These are phyloP conservation scores for Backusella tarrabulga DNA, from an alignment of 192 early-diverging fungal genomes.

Conservation along the genomic window DNA sequence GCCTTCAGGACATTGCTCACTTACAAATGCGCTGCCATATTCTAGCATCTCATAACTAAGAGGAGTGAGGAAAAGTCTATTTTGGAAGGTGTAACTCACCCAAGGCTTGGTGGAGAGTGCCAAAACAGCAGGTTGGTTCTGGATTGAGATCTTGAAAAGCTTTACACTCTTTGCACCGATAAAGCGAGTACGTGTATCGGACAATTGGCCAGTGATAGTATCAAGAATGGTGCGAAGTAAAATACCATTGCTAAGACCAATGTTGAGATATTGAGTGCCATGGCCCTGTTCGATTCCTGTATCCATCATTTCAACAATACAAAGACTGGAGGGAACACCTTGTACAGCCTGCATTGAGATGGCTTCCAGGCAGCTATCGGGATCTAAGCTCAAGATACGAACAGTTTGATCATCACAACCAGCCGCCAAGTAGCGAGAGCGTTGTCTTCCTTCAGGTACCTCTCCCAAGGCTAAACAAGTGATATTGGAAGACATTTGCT, in stretches of 20 bases:
- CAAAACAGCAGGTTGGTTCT: constrained; percentile 71
- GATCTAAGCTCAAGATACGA: constrained; percentile 81
- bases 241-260: constrained; percentile 89
- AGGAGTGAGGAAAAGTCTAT: constrained; percentile 73
- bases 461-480: constrained; percentile 78
- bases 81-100: constrained; percentile 81
- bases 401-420: constrained; percentile 94
- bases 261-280: constrained; percentile 76
- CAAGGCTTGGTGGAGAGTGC: constrained; percentile 87
- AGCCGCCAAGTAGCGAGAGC: constrained; percentile 81
- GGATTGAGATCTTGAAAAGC: constrained; percentile 68
- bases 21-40: constrained; percentile 78
- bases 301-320: constrained; percentile 79
- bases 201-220: constrained; percentile 75
- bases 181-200: constrained; percentile 80
- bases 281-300: constrained; percentile 55
- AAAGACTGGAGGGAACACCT: constrained; percentile 51
- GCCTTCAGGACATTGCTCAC: constrained; percentile 85
- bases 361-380: constrained; percentile 72
- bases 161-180: constrained; percentile 84
- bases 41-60: constrained; percentile 85
- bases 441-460: constrained; percentile 72
- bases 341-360: constrained; percentile 53
- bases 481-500: constrained; percentile 68
- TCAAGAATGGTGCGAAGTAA: constrained; percentile 86